Evolutionary conservation across 345 rosid genomes (phyloP), one percentile per base, ranked within the genome.

Genomic region (Boechera divaricarpa): DNA sequence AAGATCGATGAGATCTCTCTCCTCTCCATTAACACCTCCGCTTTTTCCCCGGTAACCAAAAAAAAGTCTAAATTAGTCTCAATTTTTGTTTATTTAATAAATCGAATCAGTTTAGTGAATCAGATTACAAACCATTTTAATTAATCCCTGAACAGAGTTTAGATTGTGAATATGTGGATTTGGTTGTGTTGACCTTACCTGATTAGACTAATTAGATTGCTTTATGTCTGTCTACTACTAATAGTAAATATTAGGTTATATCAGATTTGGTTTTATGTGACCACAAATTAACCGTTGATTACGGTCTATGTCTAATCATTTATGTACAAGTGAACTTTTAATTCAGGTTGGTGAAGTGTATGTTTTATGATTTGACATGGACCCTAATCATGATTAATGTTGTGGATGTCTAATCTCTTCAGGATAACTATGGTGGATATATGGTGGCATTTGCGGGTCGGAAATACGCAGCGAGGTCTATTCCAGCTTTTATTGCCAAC

Each of bases 391-490:
- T 39, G 44, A 3, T 44, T 44, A 44, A 44, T 44, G 9, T 44
- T 44, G 48, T 44, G 44, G 33, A 24, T 70, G 49, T 28, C 18
- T 57, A 48, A 47, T 47, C 10, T 71, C 35, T 45, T 47, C 69
- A 82, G 80, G 82, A 82, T 48, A 70, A 44, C 51, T 81, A 39
- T 70, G 74, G 82, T 49, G 78, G 80, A 47, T 77, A 91, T 69
- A 93, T 93, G 95, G 98, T 93, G 10, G 98, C 97, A 73, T 93
- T 93, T 77, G 93, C 95, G 29, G 98, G 97, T 70, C 85, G 92
- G 42, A 93, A 87, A 78, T 89, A 93, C 57, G 98, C 98, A 31
- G 97, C 93, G 1, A 89, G 97, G 83, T 93, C 98, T 33, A 60
- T 49, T 63, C 87, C 89, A 11, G 91, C 97, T 45, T 93, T 91